Evolutionary conservation across 2,329 filamentous ascomycete genomes (phyloP).

Genomic region (Sordariomycetes sp.): DNA sequence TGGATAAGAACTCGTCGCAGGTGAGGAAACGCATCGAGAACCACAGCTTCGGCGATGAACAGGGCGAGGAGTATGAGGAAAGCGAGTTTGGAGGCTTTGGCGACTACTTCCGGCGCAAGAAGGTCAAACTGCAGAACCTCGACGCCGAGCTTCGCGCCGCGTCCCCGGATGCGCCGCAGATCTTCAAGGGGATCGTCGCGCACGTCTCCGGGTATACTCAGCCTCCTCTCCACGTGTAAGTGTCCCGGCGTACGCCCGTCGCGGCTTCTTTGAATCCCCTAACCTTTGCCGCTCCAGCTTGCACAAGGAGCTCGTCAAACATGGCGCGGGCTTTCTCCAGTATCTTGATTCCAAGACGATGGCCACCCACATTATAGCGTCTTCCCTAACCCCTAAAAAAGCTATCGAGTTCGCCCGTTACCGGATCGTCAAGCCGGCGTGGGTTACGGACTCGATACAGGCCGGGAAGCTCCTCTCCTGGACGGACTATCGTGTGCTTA

Average conservation of each 20-base stretch:
- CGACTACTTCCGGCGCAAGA: slow-evolving; percentile 93
- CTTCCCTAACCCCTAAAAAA: slow-evolving; percentile 85
- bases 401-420: slow-evolving; percentile 78
- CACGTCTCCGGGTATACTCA: slow-evolving; percentile 96
- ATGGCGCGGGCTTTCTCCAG: slow-evolving; percentile 92
- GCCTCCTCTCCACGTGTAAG: slow-evolving; percentile 69
- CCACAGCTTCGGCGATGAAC: slow-evolving; percentile 69
- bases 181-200: slow-evolving; percentile 84
- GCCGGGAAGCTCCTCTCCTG: slow-evolving; percentile 77
- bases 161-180: slow-evolving; percentile 60
- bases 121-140: slow-evolving; percentile 92
- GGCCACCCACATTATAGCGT: slow-evolving; percentile 92
- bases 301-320: slow-evolving; percentile 74
- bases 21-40: slow-evolving; percentile 51
- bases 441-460: slow-evolving; percentile 82
- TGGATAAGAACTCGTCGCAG: slow-evolving; percentile 53
- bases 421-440: slow-evolving; percentile 86
- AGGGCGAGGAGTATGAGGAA: slow-evolving; percentile 80
- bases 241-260: slow-evolving; percentile 2
- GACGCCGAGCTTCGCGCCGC: slow-evolving; percentile 70
- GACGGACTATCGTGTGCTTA: slow-evolving; percentile 73
- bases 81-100: slow-evolving; percentile 82
- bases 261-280: neutral
- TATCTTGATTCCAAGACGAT: slow-evolving; percentile 92
- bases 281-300: slow-evolving; percentile 30